Conservation (phyloP, 371 early-diverging fungal species). For the Capillidium heterosporum region DNA sequence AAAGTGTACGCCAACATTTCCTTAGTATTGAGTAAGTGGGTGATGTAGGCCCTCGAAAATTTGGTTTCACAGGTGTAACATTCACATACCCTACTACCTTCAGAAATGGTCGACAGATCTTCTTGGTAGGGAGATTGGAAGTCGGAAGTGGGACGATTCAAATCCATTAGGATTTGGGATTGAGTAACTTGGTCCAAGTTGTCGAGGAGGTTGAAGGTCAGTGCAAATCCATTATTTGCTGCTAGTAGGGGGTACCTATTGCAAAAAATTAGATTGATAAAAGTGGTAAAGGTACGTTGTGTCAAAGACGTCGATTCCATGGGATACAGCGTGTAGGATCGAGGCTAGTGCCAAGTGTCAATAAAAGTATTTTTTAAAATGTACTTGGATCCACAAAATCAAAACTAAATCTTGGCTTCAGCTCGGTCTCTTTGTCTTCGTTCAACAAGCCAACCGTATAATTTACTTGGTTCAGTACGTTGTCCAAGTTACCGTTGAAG, state of each 20-base stretch:
- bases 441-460: not conserved
- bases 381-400: not conserved
- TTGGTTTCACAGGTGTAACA: slow-evolving; percentile 2
- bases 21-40: slow-evolving; percentile 3
- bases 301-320: slow-evolving; percentile 1
- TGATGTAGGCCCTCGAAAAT: slow-evolving; percentile 5
- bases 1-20: slow-evolving; percentile 3
- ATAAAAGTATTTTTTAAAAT: not conserved
- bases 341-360: not conserved
- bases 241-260: not conserved
- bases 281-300: not conserved
- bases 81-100: not conserved
- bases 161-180: not conserved
- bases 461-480: not conserved
- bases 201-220: not conserved
- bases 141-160: not conserved
- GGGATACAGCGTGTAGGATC: not conserved
- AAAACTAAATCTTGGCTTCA: not conserved
- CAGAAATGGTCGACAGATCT: not conserved
- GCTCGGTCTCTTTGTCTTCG: not conserved
- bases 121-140: not conserved
- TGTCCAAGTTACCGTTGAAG: not conserved
- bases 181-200: not conserved
- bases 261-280: not conserved
- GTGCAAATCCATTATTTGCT: not conserved